Conservation (phyloP, 2,329 filamentous ascomycete species). For the Torrubiella hemipterigena region DNA sequence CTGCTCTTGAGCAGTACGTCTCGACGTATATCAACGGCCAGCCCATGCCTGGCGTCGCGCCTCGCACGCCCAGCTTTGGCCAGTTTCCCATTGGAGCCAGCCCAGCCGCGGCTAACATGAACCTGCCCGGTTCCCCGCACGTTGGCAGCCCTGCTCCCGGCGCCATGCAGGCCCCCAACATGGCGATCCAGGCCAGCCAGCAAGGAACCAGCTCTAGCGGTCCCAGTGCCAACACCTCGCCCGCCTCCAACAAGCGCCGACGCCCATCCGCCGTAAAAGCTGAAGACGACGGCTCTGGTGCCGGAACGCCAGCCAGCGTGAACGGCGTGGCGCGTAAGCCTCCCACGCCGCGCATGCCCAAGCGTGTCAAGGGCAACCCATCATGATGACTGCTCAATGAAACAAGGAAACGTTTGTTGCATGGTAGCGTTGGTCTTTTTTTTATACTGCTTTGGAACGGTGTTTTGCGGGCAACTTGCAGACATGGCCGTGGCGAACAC, state of each 20-base stretch:
- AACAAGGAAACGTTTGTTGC: too few relatives aligned
- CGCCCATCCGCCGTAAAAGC: conserved; percentile 45
- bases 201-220: conserved; percentile 56
- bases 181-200: conserved; percentile 57
- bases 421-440: conserved; percentile 12
- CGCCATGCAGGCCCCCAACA: conserved; percentile 51
- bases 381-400: too few relatives aligned
- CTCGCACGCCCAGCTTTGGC: conserved; percentile 41
- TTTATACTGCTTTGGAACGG: conserved; percentile 10
- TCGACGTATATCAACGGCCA: conserved; percentile 35
- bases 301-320: conserved; percentile 34
- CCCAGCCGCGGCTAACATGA: conserved; percentile 46
- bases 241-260: conserved; percentile 46
- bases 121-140: conserved; percentile 51
- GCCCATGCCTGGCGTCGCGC: conserved; percentile 29
- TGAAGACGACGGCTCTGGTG: conserved; percentile 40
- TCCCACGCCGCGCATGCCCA: conserved; percentile 44
- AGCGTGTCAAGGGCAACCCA: conserved; percentile 38
- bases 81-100: conserved; percentile 49
- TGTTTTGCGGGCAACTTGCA: too few relatives aligned
- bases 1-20: conserved; percentile 50
- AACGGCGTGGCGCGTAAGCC: conserved; percentile 41
- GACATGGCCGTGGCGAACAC: too few relatives aligned
- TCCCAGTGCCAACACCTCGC: conserved; percentile 55
- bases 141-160: conserved; percentile 48